phyloP scores from a whole-genome alignment of 495 filamentous ascomycete species.

The Parathielavia hyrcaniae region DNA sequence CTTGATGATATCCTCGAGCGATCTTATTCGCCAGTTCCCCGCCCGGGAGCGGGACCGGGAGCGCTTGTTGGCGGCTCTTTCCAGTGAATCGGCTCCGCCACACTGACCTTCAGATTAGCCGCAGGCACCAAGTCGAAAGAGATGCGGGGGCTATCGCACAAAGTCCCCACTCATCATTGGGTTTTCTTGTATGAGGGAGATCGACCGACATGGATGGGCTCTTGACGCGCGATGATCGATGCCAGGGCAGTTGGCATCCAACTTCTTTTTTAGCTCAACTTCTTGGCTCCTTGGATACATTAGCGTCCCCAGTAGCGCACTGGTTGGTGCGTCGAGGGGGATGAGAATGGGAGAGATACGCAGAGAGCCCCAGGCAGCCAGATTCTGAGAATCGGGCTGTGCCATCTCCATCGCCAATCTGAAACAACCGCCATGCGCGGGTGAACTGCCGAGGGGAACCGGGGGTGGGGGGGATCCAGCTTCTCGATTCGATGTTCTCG shows the following conservation, averaged over 20 bases:
- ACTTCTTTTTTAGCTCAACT: neutral
- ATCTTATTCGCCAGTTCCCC: neutral
- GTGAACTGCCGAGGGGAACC: neutral
- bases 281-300: neutral
- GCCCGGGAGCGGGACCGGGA: neutral
- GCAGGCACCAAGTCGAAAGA: slow-evolving; percentile 15
- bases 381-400: slow-evolving; percentile 3
- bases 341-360: neutral
- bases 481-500: too few species aligned
- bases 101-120: slow-evolving; percentile 11
- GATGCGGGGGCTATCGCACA: slow-evolving; percentile 4
- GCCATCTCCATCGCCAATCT: neutral
- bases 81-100: slow-evolving; percentile 5
- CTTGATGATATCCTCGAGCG: neutral
- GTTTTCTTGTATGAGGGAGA: neutral
- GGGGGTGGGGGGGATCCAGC: too few species aligned
- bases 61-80: slow-evolving; percentile 15
- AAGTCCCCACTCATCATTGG: neutral
- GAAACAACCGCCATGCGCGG: slow-evolving; percentile 1
- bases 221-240: slow-evolving; percentile 9
- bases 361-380: neutral
- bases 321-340: neutral
- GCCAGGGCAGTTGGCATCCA: neutral
- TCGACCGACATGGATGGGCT: neutral
- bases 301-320: neutral